A percentile compares a stretch with the other conserved stretches of the same genome.
Conservation (phyloP, 2,329 filamentous ascomycete species). For the Fusarium neocosmosporiellum region DNA sequence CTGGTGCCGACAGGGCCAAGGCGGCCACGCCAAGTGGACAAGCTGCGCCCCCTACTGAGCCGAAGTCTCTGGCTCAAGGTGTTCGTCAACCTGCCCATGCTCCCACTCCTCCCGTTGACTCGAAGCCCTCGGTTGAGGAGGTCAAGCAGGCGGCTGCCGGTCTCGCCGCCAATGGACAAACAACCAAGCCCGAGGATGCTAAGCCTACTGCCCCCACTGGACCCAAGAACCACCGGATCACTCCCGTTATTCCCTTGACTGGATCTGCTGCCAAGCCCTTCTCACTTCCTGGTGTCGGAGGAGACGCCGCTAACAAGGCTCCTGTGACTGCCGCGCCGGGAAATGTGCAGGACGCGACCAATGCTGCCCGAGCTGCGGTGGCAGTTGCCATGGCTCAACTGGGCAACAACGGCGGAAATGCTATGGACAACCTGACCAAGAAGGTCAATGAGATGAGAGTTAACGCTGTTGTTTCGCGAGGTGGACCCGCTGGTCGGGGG, state of each 20-base stretch:
- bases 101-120: constrained; percentile 74
- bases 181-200: constrained; percentile 51
- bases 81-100: constrained; percentile 60
- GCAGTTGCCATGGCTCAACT: constrained; percentile 84
- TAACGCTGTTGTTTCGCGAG: constrained; percentile 57
- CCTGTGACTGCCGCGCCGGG: constrained; percentile 49
- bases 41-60: constrained; percentile 61
- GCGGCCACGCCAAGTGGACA: constrained; percentile 58
- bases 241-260: constrained; percentile 74
- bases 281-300: constrained; percentile 45
- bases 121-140: constrained; percentile 69
- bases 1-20: constrained; percentile 60
- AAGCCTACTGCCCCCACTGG: constrained; percentile 58
- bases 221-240: constrained; percentile 65
- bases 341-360: constrained; percentile 74
- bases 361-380: constrained; percentile 81
- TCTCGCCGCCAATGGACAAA: constrained; percentile 51
- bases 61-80: constrained; percentile 63
- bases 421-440: constrained; percentile 77
- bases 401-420: constrained; percentile 55
- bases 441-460: constrained; percentile 83
- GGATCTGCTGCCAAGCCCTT: constrained; percentile 56
- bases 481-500: constrained; percentile 61
- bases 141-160: constrained; percentile 58
- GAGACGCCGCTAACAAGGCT: constrained; percentile 51